Evolutionary conservation across 2,329 filamentous ascomycete species (phyloP).

Genomic region (Triangularia setosa): DNA sequence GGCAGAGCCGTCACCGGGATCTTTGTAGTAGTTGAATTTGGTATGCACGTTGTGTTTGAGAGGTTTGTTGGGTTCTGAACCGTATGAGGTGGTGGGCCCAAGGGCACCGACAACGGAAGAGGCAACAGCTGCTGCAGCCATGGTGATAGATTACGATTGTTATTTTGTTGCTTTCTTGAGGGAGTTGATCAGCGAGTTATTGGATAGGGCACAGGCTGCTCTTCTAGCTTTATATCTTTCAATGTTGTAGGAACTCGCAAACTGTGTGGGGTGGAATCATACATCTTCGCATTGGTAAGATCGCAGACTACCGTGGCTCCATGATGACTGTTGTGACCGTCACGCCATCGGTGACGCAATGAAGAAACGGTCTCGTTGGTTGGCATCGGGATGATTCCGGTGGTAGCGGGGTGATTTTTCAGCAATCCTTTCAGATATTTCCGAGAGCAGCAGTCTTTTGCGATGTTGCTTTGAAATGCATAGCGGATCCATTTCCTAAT

Average conservation of each 20-base stretch:
- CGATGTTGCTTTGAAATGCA: background rate
- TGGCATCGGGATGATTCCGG: background rate
- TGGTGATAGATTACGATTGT: background rate
- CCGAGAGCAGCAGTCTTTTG: background rate
- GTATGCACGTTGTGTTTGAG: slow-evolving; percentile 25
- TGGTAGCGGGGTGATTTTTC: background rate
- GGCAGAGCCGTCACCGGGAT: slow-evolving; percentile 26
- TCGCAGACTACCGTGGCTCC: background rate
- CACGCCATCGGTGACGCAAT: slow-evolving; percentile 10
- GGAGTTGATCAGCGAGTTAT: background rate
- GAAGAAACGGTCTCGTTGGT: background rate
- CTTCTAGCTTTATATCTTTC: background rate
- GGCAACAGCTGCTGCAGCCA: background rate
- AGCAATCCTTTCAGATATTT: background rate
- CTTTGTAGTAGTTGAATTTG: slow-evolving; percentile 29
- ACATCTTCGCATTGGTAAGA: background rate
- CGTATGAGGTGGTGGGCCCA: background rate
- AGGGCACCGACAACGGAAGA: background rate
- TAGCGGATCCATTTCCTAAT: background rate
- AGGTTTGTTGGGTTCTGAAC: background rate
- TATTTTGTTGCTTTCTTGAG: background rate
- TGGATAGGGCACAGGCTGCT: background rate
- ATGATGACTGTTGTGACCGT: background rate
- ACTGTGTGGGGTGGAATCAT: too few relatives aligned
- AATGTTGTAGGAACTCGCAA: too few relatives aligned